Conservation (phyloP, 108 stramenopile species). For the Stephanodiscus triporus region DNA sequence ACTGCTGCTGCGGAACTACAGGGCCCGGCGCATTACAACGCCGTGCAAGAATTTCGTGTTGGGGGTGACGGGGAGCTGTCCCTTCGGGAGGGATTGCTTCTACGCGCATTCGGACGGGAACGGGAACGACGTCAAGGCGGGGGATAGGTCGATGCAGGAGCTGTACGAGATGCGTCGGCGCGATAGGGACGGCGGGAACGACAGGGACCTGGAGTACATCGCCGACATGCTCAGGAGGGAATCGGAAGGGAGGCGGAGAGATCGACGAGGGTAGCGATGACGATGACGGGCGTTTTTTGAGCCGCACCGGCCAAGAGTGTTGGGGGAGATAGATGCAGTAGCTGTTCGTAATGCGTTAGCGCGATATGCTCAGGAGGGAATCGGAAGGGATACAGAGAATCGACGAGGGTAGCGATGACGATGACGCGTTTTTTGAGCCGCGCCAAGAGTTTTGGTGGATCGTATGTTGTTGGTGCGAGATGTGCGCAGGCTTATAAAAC, state of each 20-base stretch:
- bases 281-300: too few species aligned
- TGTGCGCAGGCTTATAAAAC: too few species aligned
- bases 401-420: not conserved
- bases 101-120: slow-evolving; percentile 50
- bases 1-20: slow-evolving; percentile 39
- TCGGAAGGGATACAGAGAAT: not conserved
- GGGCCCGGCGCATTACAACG: slow-evolving; percentile 33
- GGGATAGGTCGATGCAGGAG: slow-evolving; percentile 47
- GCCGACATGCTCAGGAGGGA: not conserved
- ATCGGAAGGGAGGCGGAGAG: not conserved
- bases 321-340: slow-evolving; percentile 47
- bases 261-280: not conserved
- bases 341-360: slow-evolving; percentile 47
- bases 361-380: slow-evolving; percentile 3
- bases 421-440: too few species aligned
- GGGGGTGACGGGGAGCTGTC: slow-evolving; percentile 55
- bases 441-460: too few species aligned
- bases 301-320: too few species aligned
- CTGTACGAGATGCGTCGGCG: slow-evolving; percentile 49
- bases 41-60: slow-evolving; percentile 46
- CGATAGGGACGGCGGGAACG: slow-evolving; percentile 1
- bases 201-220: not conserved
- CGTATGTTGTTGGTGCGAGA: too few species aligned
- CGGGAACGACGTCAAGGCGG: slow-evolving; percentile 49
- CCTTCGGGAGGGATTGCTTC: slow-evolving; percentile 66